Evolutionary conservation across 2,329 filamentous ascomycete species (phyloP).

Genomic region (Diaporthe sp.): DNA sequence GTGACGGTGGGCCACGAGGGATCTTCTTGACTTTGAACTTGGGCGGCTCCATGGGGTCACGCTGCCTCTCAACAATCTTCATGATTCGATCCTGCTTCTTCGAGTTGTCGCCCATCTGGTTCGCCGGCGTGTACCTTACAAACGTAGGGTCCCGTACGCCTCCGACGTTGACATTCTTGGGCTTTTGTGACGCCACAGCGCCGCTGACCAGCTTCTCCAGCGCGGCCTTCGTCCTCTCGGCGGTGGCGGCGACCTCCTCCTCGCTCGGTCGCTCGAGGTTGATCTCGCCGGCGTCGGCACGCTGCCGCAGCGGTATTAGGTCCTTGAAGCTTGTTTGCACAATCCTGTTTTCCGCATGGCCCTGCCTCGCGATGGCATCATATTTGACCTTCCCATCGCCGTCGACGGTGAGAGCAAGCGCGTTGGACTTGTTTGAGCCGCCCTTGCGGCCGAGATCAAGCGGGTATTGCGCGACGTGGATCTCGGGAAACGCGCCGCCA

Average conservation of each 20-base stretch:
- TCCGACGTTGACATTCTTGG: slow-evolving; percentile 92
- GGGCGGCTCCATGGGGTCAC: slow-evolving; percentile 95
- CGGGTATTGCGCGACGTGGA: slow-evolving; percentile 94
- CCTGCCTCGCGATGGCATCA: slow-evolving; percentile 92
- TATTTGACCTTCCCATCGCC: slow-evolving; percentile 95
- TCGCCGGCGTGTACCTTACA: slow-evolving; percentile 94
- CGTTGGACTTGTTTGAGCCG: slow-evolving; percentile 78
- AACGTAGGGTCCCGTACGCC: slow-evolving; percentile 88
- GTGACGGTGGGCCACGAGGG: slow-evolving; percentile 89
- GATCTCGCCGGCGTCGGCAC: slow-evolving; percentile 92
- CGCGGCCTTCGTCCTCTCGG: slow-evolving; percentile 90
- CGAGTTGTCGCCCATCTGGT: slow-evolving; percentile 92
- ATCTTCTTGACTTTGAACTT: slow-evolving; percentile 99
- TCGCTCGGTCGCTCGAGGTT: slow-evolving; percentile 86
- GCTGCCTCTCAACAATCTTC: slow-evolving; percentile 96
- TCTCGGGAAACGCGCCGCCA: slow-evolving; percentile 95
- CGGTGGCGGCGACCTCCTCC: slow-evolving; percentile 86
- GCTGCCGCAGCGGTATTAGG: slow-evolving; percentile 91
- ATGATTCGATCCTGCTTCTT: slow-evolving; percentile 96
- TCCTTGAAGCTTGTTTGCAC: slow-evolving; percentile 98
- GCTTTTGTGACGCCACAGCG: slow-evolving; percentile 92
- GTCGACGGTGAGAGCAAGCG: slow-evolving; percentile 92
- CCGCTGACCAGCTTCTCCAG: slow-evolving; percentile 86
- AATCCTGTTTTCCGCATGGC: slow-evolving; percentile 86
- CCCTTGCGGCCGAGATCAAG: slow-evolving; percentile 93